These are phyloP conservation scores for Colletotrichum scovillei DNA, from an alignment of 2,329 filamentous ascomycete species.

Conservation along the genomic window DNA sequence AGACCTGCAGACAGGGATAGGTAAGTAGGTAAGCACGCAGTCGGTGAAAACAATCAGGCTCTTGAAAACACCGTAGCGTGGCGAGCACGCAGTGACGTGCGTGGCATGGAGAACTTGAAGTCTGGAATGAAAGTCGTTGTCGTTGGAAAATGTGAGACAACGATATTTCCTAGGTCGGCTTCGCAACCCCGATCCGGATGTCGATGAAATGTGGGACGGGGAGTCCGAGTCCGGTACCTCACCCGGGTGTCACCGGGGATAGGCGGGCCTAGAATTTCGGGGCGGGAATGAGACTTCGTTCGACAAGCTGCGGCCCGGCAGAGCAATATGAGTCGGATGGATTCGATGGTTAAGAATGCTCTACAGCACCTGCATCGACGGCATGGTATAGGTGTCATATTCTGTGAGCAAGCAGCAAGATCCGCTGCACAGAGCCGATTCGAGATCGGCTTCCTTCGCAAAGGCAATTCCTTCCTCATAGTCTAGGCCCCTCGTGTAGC, in stretches of 20 bases:
- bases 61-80: background rate
- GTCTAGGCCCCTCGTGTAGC: background rate
- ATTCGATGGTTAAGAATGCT: slow-evolving; percentile 13
- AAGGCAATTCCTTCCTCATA: background rate
- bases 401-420: background rate
- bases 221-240: slow-evolving; percentile 8
- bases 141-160: background rate
- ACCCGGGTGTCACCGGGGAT: slow-evolving; percentile 5
- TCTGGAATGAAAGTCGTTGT: background rate
- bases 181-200: background rate
- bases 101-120: background rate
- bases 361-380: background rate
- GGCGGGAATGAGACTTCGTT: slow-evolving; percentile 10
- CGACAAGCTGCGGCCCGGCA: slow-evolving; percentile 5
- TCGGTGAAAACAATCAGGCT: background rate
- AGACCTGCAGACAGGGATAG: slow-evolving; percentile 14
- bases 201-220: slow-evolving; percentile 2
- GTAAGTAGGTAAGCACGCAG: background rate
- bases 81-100: slow-evolving; percentile 4
- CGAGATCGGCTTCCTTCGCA: background rate
- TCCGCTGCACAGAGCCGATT: background rate
- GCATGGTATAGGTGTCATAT: background rate
- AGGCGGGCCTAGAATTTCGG: slow-evolving; percentile 19
- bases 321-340: background rate
- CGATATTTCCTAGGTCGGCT: background rate